Base-by-base conservation (phyloP, 441 rosid species). In the Erodium texanum region DNA sequence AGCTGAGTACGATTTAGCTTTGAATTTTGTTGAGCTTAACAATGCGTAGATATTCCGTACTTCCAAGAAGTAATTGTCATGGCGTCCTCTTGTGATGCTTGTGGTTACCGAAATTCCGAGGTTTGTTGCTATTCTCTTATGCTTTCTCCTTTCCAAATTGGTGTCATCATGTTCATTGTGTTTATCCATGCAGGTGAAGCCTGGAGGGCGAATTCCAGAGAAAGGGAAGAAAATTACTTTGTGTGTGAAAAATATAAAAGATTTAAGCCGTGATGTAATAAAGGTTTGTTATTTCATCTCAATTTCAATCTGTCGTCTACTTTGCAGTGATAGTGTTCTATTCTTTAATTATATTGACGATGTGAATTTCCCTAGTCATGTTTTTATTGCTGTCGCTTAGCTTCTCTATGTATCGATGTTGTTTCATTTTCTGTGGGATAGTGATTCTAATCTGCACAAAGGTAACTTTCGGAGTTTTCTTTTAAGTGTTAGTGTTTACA, bases 51-150 rank as follows among this genome's bases (percentile, higher is more conserved):
- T 41, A 94, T 94, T 80, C 99, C 99, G 19, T 94, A 94, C 80
- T 94, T 89, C 77, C 96, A 89, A 75, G 99, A 94, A 80, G 99
- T 94, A 70, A 94, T 92, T 67, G 97, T 92, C 82, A 94, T 94
- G 99, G 97, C 99, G 68, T 88, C 98, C 14, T 82, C 92, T 7
- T 92, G 99, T 66, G 97, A 91, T 70, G 69, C 77, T 27, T 94
- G 97, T 81, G 99, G 99, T 68, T 94, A 92, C 70, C 94, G 97
- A 54, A 94, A 81, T 76, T 94, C 99, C 66, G 97, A 94, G 99
- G 99, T 94, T 74, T 50, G 90, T 64, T 64, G 38, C 52, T 23
- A 64, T 71, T 16, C 63, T 7, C 36, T 61, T 70, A 15, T 74
- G 20, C 65, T 52, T 71, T 64, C 66, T 34, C 69, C 63, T 63